phyloP scores from a whole-genome alignment of 257 asterid genomes.

The Cinchona pubescens region DNA sequence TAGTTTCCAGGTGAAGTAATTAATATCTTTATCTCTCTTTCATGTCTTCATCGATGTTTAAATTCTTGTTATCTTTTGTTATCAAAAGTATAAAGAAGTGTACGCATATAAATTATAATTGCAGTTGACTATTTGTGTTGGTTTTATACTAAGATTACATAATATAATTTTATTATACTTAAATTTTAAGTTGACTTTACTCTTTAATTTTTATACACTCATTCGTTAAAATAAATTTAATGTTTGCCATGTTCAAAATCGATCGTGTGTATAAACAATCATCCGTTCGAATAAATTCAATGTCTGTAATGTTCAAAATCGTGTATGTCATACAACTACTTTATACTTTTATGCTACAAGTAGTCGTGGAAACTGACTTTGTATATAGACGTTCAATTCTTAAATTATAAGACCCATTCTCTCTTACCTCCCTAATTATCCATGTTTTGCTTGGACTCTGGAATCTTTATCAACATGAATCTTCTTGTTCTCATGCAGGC shows the following conservation, averaged over 20 bases:
- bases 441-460: neutral
- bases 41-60: neutral
- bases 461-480: neutral
- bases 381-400: neutral
- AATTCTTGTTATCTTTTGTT: neutral
- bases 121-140: neutral
- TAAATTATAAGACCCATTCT: too few relatives aligned
- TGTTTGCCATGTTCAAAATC: too few relatives aligned
- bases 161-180: too few relatives aligned
- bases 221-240: too few relatives aligned
- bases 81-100: too few relatives aligned
- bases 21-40: neutral
- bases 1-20: constrained; percentile 26
- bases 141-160: too few relatives aligned
- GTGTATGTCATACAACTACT: too few relatives aligned
- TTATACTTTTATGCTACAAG: neutral
- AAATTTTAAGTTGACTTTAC: too few relatives aligned
- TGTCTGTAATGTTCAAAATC: too few relatives aligned
- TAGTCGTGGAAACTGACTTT: neutral
- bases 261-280: too few relatives aligned
- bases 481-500: neutral
- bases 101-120: neutral
- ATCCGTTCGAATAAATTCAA: too few relatives aligned
- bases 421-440: neutral
- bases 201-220: too few relatives aligned